These are phyloP conservation scores for Melocanna baccifera DNA, from an alignment of 176 grass and related monocot species.

Conservation along the genomic window DNA sequence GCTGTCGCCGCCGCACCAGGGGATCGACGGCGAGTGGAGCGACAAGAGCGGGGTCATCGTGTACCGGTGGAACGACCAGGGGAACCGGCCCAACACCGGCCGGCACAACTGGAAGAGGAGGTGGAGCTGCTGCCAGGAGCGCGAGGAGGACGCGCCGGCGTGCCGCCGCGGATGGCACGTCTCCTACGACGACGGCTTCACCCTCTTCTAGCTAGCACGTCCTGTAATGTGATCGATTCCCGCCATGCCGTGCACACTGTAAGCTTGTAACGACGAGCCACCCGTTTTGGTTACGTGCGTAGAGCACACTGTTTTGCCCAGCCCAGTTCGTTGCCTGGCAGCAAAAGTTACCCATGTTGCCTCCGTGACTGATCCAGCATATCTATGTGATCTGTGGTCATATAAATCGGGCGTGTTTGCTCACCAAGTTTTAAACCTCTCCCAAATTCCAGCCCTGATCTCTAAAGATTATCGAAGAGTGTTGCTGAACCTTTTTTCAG, in stretches of 20 bases:
- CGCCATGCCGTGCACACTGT: not conserved
- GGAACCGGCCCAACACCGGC: slow-evolving; percentile 47
- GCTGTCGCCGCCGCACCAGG: slow-evolving; percentile 71
- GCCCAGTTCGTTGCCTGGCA: no score
- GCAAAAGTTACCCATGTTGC: not conserved
- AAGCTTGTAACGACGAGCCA: not conserved
- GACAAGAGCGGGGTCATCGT: slow-evolving; percentile 76
- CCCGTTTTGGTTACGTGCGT: no score
- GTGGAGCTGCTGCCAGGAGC: slow-evolving; percentile 83
- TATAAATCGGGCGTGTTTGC: not conserved
- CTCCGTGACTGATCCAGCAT: not conserved
- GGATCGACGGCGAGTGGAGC: slow-evolving; percentile 87
- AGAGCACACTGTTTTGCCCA: no score
- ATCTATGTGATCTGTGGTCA: not conserved
- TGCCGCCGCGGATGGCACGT: slow-evolving; percentile 64
- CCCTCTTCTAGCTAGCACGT: slow-evolving; percentile 40
- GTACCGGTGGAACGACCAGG: slow-evolving; percentile 71
- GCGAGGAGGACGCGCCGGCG: slow-evolving; percentile 50
- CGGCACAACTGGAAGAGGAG: slow-evolving; percentile 63
- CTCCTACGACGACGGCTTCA: slow-evolving; percentile 73
- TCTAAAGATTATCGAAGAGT: not conserved
- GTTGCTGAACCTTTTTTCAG: not conserved
- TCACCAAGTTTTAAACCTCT: not conserved
- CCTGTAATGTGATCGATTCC: not conserved
- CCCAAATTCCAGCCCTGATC: not conserved